Base-by-base conservation (phyloP, 1,284 basidiomycete species). In the Austroboletus novae-zelandiae region DNA sequence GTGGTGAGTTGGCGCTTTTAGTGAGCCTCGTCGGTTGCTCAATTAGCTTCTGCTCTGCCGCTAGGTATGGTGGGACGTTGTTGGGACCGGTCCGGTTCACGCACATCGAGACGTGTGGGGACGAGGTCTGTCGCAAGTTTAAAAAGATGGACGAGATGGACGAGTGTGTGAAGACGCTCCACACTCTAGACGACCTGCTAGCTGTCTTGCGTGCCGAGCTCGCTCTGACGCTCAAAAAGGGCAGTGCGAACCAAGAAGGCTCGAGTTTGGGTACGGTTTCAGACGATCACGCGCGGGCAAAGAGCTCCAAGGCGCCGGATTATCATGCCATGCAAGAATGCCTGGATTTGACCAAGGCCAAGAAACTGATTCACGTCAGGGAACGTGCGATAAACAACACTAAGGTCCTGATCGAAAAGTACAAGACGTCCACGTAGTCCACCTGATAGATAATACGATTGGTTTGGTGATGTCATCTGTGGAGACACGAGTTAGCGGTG, bases 11-110 rank as follows among this genome's bases (percentile, higher is more conserved):
- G 7, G 32, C 36, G 7, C 36, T 20, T 18, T 37, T 37, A 13
- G 7, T n/a, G 18, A 11, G 35, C 13, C 35, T 23, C 20, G 0
- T 23, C n/a, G 10, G n/a, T 13, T n/a, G n/a, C 56, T 32, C 31
- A 32, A 32, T 32, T 7, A 32, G 10, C 31, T 31, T n/a, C 30
- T 31, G 14, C 14, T 32, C 14, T 32, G 9, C 31, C 9, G 8
- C 7, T 17, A 87, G 89, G 87, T 93, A 86, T 59, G 91, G 90
- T 1, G 91, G 91, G 9, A 81, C 79, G 25, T 72, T 92, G 72
- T 65, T 86, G 5, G 83, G 83, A 3, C 80, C 83, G 10, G 78
- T 74, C 10, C 75, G 91, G n/a, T 94, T 92, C 65, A 68, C 77
- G 2, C 90, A 93, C 58, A 88, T 93, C 53, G 83, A 88, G 62